A percentile compares a stretch with the other conserved stretches of the same genome.
phyloP scores from a whole-genome alignment of 1,139 yeast genomes.

The Pichia sp. region DNA sequence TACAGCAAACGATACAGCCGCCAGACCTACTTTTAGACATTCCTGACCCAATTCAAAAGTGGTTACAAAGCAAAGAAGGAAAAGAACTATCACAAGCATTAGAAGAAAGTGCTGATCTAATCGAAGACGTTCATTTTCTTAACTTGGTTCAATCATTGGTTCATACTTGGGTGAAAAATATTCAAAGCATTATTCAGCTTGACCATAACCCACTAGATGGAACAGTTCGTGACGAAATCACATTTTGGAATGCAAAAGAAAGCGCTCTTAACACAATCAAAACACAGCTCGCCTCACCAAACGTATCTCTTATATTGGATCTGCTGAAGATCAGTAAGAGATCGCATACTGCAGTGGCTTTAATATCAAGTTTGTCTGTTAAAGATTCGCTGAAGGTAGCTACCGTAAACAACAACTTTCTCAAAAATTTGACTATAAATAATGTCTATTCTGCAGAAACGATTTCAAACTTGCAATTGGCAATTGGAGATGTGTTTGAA shows the following conservation, averaged over 20 bases:
- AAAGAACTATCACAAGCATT: conserved; percentile 12
- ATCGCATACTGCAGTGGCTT: conserved; percentile 71
- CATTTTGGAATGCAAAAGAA: conserved; percentile 78
- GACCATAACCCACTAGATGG: conserved; percentile 54
- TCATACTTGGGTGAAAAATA: conserved; percentile 67
- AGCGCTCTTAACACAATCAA: conserved; percentile 52
- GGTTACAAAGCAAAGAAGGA: conserved; percentile 30
- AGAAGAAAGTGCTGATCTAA: conserved; percentile 31
- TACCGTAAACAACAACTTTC: conserved; percentile 52
- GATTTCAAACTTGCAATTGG: conserved; percentile 41
- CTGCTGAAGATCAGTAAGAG: conserved; percentile 68
- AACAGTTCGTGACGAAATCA: conserved; percentile 63
- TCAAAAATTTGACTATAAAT: conserved; percentile 68
- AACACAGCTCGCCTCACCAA: conserved; percentile 53
- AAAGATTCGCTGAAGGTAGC: conserved; percentile 52
- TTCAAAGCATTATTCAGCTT: conserved; percentile 54
- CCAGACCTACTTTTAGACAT: conserved; percentile 56
- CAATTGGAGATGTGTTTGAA: conserved; percentile 41
- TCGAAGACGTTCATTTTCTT: conserved; percentile 52
- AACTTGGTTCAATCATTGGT: conserved; percentile 65
- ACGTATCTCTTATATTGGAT: conserved; percentile 56
- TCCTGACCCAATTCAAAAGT: conserved; percentile 50
- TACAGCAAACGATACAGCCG: conserved; percentile 63
- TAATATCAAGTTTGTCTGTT: conserved; percentile 69
- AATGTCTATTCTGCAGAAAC: conserved; percentile 49